These are phyloP conservation scores for Fusarium keratoplasticum DNA, from an alignment of 2,329 filamentous ascomycete species.

Conservation along the genomic window DNA sequence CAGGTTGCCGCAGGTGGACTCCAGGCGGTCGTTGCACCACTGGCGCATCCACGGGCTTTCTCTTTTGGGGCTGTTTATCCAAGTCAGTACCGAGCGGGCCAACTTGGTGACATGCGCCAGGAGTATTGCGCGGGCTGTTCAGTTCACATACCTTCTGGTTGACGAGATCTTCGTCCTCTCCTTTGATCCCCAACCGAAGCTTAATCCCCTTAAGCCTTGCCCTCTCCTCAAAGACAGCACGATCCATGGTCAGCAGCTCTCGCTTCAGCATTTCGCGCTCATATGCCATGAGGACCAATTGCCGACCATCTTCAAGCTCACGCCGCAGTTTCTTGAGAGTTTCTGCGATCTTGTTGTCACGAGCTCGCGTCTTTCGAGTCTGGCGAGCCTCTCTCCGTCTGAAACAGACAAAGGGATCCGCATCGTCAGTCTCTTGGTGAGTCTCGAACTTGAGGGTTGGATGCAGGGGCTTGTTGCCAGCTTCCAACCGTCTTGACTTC, in stretches of 20 bases:
- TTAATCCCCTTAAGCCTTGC: conserved; percentile 88
- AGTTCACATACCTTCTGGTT: conserved; percentile 82
- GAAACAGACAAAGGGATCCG: conserved; percentile 98
- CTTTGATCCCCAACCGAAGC: conserved; percentile 87
- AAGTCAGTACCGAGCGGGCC: conserved; percentile 50
- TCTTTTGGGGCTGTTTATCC: conserved; percentile 73
- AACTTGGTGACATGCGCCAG: conserved; percentile 46
- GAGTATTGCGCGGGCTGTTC: conserved; percentile 27
- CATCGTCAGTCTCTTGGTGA: conserved; percentile 92
- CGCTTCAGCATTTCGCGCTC: conserved; percentile 84
- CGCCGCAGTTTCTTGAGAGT: conserved; percentile 92
- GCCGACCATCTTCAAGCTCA: conserved; percentile 89
- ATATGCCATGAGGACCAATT: conserved; percentile 81
- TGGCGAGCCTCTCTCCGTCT: conserved; percentile 92
- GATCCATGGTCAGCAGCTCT: conserved; percentile 80
- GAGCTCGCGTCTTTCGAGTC: conserved; percentile 91
- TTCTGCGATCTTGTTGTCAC: conserved; percentile 93
- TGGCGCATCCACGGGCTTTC: conserved; percentile 71
- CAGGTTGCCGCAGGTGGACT: conserved; percentile 75
- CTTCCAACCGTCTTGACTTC: conserved; percentile 76
- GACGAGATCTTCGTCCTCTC: conserved; percentile 92
- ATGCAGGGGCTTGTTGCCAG: conserved; percentile 79
- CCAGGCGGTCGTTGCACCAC: conserved; percentile 71
- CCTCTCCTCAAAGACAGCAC: conserved; percentile 84
- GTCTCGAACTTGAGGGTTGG: conserved; percentile 92